Evolutionary conservation across 768 basidiomycete species (phyloP), one percentile per base, ranked within the genome.

Genomic region (Serendipita sp.): DNA sequence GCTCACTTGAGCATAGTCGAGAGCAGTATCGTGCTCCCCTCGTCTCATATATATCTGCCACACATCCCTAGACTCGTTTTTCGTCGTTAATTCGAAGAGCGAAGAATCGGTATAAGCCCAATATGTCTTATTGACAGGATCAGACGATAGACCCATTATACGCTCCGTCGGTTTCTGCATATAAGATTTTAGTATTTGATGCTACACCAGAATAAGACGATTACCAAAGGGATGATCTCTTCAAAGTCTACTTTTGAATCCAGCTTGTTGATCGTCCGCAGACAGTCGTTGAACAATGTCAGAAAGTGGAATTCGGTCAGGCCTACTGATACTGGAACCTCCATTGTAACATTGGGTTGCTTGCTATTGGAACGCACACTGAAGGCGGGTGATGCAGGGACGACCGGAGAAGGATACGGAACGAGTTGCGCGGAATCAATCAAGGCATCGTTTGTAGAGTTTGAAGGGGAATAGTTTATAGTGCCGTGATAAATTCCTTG

Each of bases 261-360:
- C 58, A 97, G 76, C 65, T 82, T 81, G 65, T 88, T 90, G 38
- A 97, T 78, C 3, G 83, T 91, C 13, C 84, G 76, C 8, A 97
- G 78, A 48, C 86, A 79, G 70, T 94, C 87, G 46, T 77, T 78
- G 75, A 91, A 95, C 3, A 98, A 77, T 3, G 97, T 73, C 18
- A 99, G 75, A 71, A 93, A 91, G 72, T 99, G 96, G 71, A 89
- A 96, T 71, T 95, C 89, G 0, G 94, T 95, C 64, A 96, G 76
- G 8, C 85, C 80, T 70, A 95, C 83, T 2, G 91, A 89, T 3
- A 83, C 68, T 0, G 95, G 94, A 15, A 80, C 70, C 63, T 83
- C 79, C 3, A 70, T 65, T 1, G 32, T 11, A 13, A 28, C 52
- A 28, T 2, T 67, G 47, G 1, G 67, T 32, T 2, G 71, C 67